Conservation (phyloP, 1,139 yeast genomes). For the Scheffersomyces cryptocercus region DNA sequence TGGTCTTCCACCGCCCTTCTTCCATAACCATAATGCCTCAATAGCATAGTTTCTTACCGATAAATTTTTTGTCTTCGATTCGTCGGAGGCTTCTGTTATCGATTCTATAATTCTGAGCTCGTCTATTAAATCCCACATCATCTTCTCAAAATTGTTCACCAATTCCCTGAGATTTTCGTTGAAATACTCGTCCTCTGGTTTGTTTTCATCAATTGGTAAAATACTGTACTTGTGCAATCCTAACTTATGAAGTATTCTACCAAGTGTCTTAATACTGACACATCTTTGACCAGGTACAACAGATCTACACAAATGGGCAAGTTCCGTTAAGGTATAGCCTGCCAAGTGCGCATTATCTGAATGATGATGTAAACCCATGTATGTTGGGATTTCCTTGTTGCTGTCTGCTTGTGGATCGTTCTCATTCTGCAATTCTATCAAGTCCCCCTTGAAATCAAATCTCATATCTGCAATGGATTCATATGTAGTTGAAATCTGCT, state of each 20-base stretch:
- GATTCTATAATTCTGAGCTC: constrained; percentile 69
- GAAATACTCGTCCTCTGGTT: constrained; percentile 38
- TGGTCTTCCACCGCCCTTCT: constrained; percentile 66
- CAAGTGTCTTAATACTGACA: constrained; percentile 82
- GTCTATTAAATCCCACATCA: constrained; percentile 76
- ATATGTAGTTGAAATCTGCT: constrained; percentile 46
- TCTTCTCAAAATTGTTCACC: constrained; percentile 52
- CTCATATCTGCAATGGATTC: constrained; percentile 71
- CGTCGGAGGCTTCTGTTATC: constrained; percentile 74
- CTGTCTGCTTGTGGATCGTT: constrained; percentile 32
- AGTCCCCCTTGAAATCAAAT: constrained; percentile 83
- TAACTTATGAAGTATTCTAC: constrained; percentile 80
- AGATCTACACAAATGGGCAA: constrained; percentile 78
- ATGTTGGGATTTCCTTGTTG: constrained; percentile 48
- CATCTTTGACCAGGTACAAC: constrained; percentile 83
- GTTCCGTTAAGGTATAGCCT: constrained; percentile 85
- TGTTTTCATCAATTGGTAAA: constrained; percentile 38
- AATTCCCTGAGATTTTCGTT: constrained; percentile 39
- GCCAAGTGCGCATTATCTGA: constrained; percentile 86
- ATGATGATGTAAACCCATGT: constrained; percentile 87
- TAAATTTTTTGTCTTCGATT: constrained; percentile 59
- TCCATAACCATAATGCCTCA: constrained; percentile 95
- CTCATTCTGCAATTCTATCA: constrained; percentile 52
- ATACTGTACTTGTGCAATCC: constrained; percentile 63
- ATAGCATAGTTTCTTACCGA: constrained; percentile 84